A percentile compares a stretch with the other conserved stretches of the same genome.
These are phyloP conservation scores for Zymoseptoria brevis DNA, from an alignment of 2,329 filamentous ascomycete genomes.

Conservation along the genomic window DNA sequence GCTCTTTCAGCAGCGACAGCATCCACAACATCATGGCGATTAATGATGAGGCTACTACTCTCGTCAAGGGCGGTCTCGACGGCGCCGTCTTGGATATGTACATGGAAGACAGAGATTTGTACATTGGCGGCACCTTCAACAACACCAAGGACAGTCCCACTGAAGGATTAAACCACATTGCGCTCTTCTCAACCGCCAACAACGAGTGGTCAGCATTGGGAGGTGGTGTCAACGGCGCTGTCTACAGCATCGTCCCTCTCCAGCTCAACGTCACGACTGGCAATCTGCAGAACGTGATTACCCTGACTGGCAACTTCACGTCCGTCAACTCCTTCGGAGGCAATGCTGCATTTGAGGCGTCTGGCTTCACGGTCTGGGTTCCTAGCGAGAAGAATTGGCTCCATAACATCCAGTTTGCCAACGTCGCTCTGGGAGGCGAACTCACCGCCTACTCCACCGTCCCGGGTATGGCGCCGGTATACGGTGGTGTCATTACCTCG, in stretches of 20 bases:
- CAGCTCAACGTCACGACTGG: conserved; percentile 66
- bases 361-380: conserved; percentile 87
- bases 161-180: conserved; percentile 65
- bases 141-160: conserved; percentile 57
- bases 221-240: conserved; percentile 73
- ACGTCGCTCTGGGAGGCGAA: conserved; percentile 61
- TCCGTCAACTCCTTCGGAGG: conserved; percentile 60
- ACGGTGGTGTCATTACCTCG: conserved; percentile 75
- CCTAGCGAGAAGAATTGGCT: conserved; percentile 81
- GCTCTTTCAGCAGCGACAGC: conserved; percentile 66
- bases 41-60: conserved; percentile 50
- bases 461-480: conserved; percentile 54
- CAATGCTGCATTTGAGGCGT: conserved; percentile 53
- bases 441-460: conserved; percentile 65
- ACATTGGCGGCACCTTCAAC: conserved; percentile 78
- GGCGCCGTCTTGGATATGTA: conserved; percentile 66
- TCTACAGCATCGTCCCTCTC: conserved; percentile 67
- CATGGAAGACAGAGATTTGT: conserved; percentile 58
- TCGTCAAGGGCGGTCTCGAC: conserved; percentile 69
- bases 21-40: conserved; percentile 73
- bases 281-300: conserved; percentile 63
- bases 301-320: conserved; percentile 72
- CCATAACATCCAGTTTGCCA: conserved; percentile 58
- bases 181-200: conserved; percentile 61
- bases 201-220: conserved; percentile 73